phyloP scores from a whole-genome alignment of 2,329 filamentous ascomycete species.

The Fusarium humuli region DNA sequence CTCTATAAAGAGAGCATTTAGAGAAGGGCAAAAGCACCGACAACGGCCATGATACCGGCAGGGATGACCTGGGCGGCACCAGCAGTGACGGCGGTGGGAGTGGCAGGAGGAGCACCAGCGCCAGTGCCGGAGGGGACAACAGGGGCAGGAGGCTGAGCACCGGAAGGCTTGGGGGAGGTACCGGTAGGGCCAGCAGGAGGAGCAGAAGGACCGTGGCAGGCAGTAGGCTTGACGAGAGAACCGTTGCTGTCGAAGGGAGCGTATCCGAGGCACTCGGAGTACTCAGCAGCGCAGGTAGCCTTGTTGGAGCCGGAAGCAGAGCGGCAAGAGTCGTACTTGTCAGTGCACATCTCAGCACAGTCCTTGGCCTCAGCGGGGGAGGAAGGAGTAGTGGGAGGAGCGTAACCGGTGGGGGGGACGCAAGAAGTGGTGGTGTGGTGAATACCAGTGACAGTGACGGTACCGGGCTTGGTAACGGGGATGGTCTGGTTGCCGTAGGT shows the following conservation, averaged over 20 bases:
- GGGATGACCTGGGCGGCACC: slow-evolving; percentile 41
- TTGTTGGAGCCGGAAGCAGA: slow-evolving; percentile 1
- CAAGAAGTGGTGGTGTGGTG: slow-evolving; percentile 26
- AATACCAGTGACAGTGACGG: slow-evolving; percentile 26
- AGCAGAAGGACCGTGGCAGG: slow-evolving; percentile 5
- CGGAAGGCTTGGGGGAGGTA: slow-evolving; percentile 20
- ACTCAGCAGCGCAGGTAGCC: slow-evolving; percentile 10
- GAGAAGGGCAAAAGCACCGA: slow-evolving; percentile 45
- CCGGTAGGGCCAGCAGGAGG: slow-evolving; percentile 27
- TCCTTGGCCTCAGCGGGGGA: slow-evolving; percentile 21
- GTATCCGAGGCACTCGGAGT: slow-evolving; percentile 18
- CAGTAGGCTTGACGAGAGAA: slow-evolving; percentile 9
- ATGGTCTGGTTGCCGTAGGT: slow-evolving; percentile 49
- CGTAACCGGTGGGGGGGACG: slow-evolving; percentile 34
- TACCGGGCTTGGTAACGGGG: slow-evolving; percentile 31
- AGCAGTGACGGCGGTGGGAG: slow-evolving; percentile 26
- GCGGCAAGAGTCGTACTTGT: slow-evolving; percentile 8
- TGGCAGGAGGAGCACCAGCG: slow-evolving; percentile 7
- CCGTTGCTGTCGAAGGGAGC: slow-evolving; percentile 11
- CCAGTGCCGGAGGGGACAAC: slow-evolving; percentile 6
- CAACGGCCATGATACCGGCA: slow-evolving; percentile 39
- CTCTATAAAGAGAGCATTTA: slow-evolving; percentile 19
- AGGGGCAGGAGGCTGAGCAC: slow-evolving; percentile 34
- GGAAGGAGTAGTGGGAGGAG: slow-evolving; percentile 34
- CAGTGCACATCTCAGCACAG: slow-evolving; percentile 24